phyloP scores from a whole-genome alignment of 2,329 filamentous ascomycete genomes.

The Aureobasidium sp. region DNA sequence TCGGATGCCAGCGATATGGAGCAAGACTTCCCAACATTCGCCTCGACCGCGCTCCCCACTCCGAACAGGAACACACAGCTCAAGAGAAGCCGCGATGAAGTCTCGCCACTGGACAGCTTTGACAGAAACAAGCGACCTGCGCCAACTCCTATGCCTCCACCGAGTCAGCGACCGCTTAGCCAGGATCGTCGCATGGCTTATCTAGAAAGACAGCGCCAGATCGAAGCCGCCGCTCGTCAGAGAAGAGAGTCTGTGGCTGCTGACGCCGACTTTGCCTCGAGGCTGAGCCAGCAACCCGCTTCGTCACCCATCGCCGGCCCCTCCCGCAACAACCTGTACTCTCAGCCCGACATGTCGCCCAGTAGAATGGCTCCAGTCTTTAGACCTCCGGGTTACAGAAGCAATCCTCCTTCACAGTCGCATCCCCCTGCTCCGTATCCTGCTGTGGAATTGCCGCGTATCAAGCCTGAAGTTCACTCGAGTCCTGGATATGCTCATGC shows the following conservation, averaged over 20 bases:
- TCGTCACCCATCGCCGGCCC: conserved; percentile 6
- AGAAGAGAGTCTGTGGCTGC: conserved; percentile 16
- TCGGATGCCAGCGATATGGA: background rate
- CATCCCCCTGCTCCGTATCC: background rate
- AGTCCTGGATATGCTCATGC: background rate
- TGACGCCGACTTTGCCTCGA: conserved; percentile 21
- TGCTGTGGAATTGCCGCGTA: background rate
- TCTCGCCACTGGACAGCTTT: conserved; percentile 12
- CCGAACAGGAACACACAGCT: background rate
- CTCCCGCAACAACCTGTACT: background rate
- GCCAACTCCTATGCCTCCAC: conserved; percentile 11
- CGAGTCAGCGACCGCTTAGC: conserved; percentile 13
- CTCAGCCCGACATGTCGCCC: background rate
- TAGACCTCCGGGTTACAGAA: conserved; percentile 17
- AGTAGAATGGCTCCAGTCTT: conserved; percentile 13
- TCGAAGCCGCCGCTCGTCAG: conserved; percentile 10
- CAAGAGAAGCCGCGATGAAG: conserved; percentile 14
- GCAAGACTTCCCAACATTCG: background rate
- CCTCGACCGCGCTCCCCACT: background rate
- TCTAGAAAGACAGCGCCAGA: conserved; percentile 9
- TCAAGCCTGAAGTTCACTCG: conserved; percentile 7
- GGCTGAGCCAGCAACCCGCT: conserved; percentile 18
- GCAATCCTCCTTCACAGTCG: conserved; percentile 1
- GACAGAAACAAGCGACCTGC: conserved; percentile 13
- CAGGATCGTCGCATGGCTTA: background rate